A percentile compares a stretch with the other conserved stretches of the same genome.
phyloP scores from a whole-genome alignment of 371 early-diverging fungal species.

The Conidiobolus coronatus region DNA sequence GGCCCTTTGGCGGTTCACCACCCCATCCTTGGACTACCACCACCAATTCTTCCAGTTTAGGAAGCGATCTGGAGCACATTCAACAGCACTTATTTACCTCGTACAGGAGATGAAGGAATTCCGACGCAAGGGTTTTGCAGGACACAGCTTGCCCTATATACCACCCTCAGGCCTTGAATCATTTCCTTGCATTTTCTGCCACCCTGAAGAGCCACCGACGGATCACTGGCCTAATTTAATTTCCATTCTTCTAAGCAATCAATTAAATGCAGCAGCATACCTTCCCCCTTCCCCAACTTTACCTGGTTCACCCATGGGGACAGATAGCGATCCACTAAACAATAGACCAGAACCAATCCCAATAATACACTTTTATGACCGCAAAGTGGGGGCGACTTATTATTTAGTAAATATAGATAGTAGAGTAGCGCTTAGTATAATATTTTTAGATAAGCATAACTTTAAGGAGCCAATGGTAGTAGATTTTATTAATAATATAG shows the following conservation, averaged over 20 bases:
- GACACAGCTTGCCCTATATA: slow-evolving; percentile 21
- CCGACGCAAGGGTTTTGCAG: slow-evolving; percentile 24
- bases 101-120: slow-evolving; percentile 21
- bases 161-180: slow-evolving; percentile 35
- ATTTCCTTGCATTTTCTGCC: slow-evolving; percentile 37
- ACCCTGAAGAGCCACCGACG: slow-evolving; percentile 29
- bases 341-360: neutral
- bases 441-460: slow-evolving; percentile 27
- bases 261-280: no score
- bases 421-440: slow-evolving; percentile 26
- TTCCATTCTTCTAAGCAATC: slow-evolving; percentile 29
- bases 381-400: slow-evolving; percentile 25
- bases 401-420: slow-evolving; percentile 28
- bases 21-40: no score
- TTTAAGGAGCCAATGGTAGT: slow-evolving; percentile 20
- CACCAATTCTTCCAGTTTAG: slow-evolving; percentile 18
- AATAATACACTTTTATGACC: slow-evolving; percentile 25
- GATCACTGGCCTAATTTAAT: slow-evolving; percentile 35
- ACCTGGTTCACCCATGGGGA: no score
- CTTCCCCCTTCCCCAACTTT: no score
- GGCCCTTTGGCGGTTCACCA: slow-evolving; percentile 20
- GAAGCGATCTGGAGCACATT: slow-evolving; percentile 23
- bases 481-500: slow-evolving; percentile 20
- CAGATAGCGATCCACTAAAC: no score
- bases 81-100: slow-evolving; percentile 27